Conservation (phyloP, 176 grass and related monocot genomes). For the Microstegium vimineum region DNA sequence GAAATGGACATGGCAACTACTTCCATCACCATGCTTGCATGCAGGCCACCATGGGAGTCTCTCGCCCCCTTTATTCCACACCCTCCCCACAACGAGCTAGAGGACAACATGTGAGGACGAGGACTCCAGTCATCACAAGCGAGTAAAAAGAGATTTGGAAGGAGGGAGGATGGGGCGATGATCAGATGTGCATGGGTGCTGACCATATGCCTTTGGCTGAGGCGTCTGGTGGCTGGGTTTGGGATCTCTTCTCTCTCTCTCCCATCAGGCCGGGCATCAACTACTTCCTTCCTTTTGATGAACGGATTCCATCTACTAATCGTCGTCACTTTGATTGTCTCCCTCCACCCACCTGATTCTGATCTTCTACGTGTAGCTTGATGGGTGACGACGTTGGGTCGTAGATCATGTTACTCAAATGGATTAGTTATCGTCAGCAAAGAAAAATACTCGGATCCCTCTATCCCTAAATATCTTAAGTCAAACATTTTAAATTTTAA, state of each 20-base stretch:
- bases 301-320: background rate
- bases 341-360: too few relatives aligned
- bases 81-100: background rate
- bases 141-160: background rate
- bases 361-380: too few relatives aligned
- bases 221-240: background rate
- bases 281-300: constrained; percentile 3
- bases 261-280: background rate
- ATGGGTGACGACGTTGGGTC: too few relatives aligned
- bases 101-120: constrained; percentile 16
- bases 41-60: background rate
- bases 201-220: background rate
- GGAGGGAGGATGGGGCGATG: background rate
- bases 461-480: too few relatives aligned
- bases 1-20: constrained; percentile 37
- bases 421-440: too few relatives aligned
- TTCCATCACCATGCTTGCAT: background rate
- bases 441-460: too few relatives aligned
- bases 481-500: too few relatives aligned
- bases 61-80: background rate
- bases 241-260: background rate
- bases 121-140: constrained; percentile 20
- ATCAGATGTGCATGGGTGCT: constrained; percentile 22
- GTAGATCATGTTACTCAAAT: too few relatives aligned
- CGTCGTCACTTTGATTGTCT: too few relatives aligned